phyloP scores from a whole-genome alignment of 2,329 filamentous ascomycete genomes.

The Hypoxylon sp. region DNA sequence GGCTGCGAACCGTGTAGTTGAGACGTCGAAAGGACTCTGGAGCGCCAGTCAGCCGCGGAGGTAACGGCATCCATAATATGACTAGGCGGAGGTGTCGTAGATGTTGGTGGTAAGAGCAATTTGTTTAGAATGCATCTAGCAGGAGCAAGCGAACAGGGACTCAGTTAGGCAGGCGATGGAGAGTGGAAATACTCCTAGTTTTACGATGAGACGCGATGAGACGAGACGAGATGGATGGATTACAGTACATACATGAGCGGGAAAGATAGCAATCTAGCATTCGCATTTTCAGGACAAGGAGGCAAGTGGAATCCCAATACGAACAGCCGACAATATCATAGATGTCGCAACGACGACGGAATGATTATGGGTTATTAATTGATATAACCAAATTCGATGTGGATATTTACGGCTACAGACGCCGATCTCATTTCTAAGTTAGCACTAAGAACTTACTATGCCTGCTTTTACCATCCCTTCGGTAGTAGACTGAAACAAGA shows the following conservation, averaged over 20 bases:
- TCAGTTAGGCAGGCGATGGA: slow-evolving; percentile 2
- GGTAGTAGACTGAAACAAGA: neutral
- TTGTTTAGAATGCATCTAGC: slow-evolving; percentile 41
- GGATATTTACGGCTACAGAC: slow-evolving; percentile 2
- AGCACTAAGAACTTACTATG: neutral
- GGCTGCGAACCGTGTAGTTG: slow-evolving; percentile 70
- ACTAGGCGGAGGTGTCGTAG: neutral
- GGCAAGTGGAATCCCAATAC: slow-evolving; percentile 11
- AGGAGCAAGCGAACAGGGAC: slow-evolving; percentile 25
- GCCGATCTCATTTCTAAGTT: neutral
- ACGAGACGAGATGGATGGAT: neutral
- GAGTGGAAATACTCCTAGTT: slow-evolving; percentile 5
- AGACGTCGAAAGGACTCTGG: slow-evolving; percentile 77
- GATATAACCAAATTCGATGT: slow-evolving; percentile 19
- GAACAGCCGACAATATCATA: slow-evolving; percentile 7
- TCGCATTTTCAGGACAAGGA: slow-evolving; percentile 7
- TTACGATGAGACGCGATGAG: slow-evolving; percentile 29
- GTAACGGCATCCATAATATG: slow-evolving; percentile 36
- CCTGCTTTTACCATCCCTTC: slow-evolving; percentile 3
- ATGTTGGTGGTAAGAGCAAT: neutral
- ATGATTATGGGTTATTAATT: slow-evolving; percentile 21
- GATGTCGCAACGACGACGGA: slow-evolving; percentile 3
- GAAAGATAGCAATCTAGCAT: slow-evolving; percentile 13
- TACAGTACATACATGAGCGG: slow-evolving; percentile 23
- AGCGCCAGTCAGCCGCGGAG: slow-evolving; percentile 56